Percentiles rank a stretch among this genome's conserved stretches.
Conservation (phyloP, 106 monocot species). For the Triglochin maritima region DNA sequence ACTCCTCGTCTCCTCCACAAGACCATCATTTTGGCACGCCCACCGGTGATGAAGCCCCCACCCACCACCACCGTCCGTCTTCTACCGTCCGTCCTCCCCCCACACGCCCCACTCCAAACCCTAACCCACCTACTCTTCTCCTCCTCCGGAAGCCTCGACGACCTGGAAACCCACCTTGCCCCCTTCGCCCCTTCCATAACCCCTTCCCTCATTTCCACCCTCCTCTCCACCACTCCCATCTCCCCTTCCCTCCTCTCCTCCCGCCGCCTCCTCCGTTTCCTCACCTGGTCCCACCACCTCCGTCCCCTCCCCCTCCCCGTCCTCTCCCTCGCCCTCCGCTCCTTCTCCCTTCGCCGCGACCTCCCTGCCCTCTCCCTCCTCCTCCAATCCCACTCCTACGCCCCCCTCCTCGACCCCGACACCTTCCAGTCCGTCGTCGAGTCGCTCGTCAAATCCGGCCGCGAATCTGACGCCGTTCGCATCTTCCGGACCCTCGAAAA, state of each 20-base stretch:
- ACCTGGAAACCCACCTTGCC: constrained; percentile 40
- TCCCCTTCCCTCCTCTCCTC: constrained; percentile 1
- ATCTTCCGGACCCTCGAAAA: constrained; percentile 35
- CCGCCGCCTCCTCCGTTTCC: constrained; percentile 49
- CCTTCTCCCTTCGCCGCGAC: constrained; percentile 23
- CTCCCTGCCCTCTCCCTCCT: neutral
- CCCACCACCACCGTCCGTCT: neutral
- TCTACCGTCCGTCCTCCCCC: neutral
- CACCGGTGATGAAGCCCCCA: neutral
- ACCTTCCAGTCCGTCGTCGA: constrained; percentile 32
- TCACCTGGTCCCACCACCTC: constrained; percentile 41
- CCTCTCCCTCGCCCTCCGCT: constrained; percentile 15
- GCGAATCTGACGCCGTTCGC: constrained; percentile 33
- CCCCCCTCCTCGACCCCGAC: constrained; percentile 25
- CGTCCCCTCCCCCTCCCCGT: constrained; percentile 18
- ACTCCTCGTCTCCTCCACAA: neutral
- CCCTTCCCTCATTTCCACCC: constrained; percentile 14
- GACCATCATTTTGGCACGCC: no score
- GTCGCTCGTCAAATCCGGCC: constrained; percentile 36
- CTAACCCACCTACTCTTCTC: constrained; percentile 3
- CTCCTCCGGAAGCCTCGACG: constrained; percentile 42
- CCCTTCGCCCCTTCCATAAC: constrained; percentile 10
- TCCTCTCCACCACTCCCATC: constrained; percentile 21
- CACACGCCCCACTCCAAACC: neutral
- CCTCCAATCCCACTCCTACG: constrained; percentile 42